Evolutionary conservation across 202 grass and related monocot genomes (phyloP), one percentile per base, ranked within the genome.

Genomic region (Carex arenaria): DNA sequence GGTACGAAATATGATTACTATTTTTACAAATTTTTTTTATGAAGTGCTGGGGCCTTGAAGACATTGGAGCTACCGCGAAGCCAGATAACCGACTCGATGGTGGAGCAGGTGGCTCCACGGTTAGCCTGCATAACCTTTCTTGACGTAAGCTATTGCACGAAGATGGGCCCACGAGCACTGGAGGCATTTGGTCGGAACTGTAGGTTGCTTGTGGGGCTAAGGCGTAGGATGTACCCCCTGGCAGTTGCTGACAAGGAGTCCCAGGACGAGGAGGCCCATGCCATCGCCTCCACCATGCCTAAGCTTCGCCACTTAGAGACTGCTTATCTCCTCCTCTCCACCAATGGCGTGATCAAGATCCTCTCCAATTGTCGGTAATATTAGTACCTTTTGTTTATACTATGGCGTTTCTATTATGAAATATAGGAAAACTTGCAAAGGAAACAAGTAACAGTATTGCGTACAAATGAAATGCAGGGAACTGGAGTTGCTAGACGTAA

Each of bases 81-180:
- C 42, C 89, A 99, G 86, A 95, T 99, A 86, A 99, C 89, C 34
- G 91, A 99, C 80, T 84, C 86, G n/a, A 82, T 90, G 17, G 93
- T 92, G 61, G 96, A 99, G 36, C 63, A 78, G n/a, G 85, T 94
- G 5, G 96, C 96, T 12, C 93, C 96, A 7, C 72, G 85, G 55
- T 72, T 99, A 1, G 81, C 89, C 4, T 86, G 87, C 75, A 82
- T 99, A 4, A 99, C 96, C 0, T 96, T 94, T 89, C 86, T 99
- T 6, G 96, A 99, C 64, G 43, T 99, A 22, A 99, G 96, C 87
- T 93, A 92, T 89, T 99, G 96, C 85, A 95, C 84, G 52, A 99
- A 95, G 85, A 89, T 99, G 30, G 91, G 91, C 0, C 86, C 96
- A 1, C 91, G 91, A 15, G 91, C 91, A 7, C 85, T 99, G 14